Evolutionary conservation across 2,329 filamentous ascomycete genomes (phyloP), one percentile per base, ranked within the genome.

Genomic region (Lasiodiplodia theobromae): DNA sequence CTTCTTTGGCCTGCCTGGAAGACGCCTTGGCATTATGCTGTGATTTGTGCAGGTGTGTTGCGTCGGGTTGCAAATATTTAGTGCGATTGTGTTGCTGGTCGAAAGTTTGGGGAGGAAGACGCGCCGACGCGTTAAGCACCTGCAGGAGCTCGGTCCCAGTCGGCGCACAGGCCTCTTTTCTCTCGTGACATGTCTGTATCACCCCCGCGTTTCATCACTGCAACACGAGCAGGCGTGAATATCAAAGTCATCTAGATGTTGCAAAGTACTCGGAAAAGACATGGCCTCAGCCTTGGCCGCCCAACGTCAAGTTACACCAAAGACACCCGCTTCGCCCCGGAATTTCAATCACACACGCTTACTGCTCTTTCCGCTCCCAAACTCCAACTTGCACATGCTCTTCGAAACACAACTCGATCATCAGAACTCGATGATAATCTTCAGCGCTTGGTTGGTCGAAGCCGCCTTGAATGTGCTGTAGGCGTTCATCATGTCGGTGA

Each of bases 381-480:
- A 44, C 16, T 47, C 44, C 44, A 21, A 47, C 7, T 7, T 21
- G 44, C 47, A 38, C 47, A 51, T 51, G 18, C 58, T 37, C 18
- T 23, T 37, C 7, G 11, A 11, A 10, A 37, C 49, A 25, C 14
- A 21, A 14, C 14, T 12, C 16, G 2, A n/a, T 44, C 47, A 64
- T 52, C 25, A 64, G 67, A 78, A 74, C 60, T 81, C 78, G 66
- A 85, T 80, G 40, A 84, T 69, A 47, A 85, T 79, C 72, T 85
- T 85, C 68, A 85, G 70, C 4, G 82, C 80, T 18, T 79, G 76
- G 67, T 82, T 77, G 69, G 82, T 72, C n/a, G 81, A 75, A 3
- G 82, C 83, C 3, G 76, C 73, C 6, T 77, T 74, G 70, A 85
- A 85, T 0, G 79, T 82, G 12, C 75, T 75, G 70, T 85, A 85